A percentile compares a stretch with the other conserved stretches of the same genome.
These are phyloP conservation scores for Paramecium pentaurelia DNA, from an alignment of 73 alveolate genomes.

Conservation along the genomic window DNA sequence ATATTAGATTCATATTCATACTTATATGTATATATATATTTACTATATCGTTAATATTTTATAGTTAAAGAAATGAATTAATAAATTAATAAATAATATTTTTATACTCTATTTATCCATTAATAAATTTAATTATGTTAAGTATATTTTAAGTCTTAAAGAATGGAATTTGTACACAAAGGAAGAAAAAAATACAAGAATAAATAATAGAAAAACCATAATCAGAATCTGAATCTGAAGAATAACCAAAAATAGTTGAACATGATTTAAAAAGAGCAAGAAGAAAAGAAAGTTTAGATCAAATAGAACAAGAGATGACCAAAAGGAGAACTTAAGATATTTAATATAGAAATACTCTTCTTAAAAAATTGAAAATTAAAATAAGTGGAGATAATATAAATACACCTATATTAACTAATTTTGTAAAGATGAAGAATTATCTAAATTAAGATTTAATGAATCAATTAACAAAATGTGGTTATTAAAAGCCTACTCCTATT, in stretches of 20 bases:
- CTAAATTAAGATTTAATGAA: not conserved
- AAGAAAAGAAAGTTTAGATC: conserved; percentile 48
- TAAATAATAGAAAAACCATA: not conserved
- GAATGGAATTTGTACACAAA: conserved; percentile 8
- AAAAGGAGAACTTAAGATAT: not conserved
- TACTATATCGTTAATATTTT: too few species aligned
- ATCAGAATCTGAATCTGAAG: not conserved
- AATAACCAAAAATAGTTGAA: not conserved
- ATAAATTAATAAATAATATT: not conserved
- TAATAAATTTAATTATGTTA: not conserved
- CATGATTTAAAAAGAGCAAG: conserved; percentile 42
- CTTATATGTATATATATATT: too few species aligned
- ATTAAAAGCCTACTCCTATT: conserved; percentile 58
- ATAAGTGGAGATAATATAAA: conserved; percentile 41
- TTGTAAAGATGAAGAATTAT: conserved; percentile 42
- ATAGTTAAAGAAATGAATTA: not conserved
- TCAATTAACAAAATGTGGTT: conserved; percentile 2
- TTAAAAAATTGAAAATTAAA: conserved; percentile 23
- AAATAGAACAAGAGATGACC: conserved; percentile 40
- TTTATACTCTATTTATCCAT: not conserved
- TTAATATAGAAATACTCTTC: not conserved
- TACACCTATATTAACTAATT: conserved; percentile 47
- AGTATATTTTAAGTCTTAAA: not conserved
- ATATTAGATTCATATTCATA: too few species aligned
- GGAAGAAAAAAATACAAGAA: not conserved